Conservation (phyloP, 345 rosid genomes). For the Ceriops decandra region DNA sequence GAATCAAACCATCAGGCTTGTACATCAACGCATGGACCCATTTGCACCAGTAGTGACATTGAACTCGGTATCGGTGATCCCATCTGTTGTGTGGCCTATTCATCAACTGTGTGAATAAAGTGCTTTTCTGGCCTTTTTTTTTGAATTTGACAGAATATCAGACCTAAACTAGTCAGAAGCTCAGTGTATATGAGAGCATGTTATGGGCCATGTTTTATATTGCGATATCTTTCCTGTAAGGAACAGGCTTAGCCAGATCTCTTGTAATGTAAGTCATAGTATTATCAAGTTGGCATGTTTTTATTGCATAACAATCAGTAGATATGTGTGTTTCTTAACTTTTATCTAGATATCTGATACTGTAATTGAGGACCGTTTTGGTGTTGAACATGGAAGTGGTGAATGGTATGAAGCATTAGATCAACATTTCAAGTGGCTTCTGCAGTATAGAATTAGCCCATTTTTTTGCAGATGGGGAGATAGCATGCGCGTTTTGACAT, state of each 20-base stretch:
- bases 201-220: not conserved
- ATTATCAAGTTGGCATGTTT: not conserved
- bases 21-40: too few species aligned
- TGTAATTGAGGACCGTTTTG: conserved; percentile 92
- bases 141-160: not conserved
- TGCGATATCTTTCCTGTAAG: not conserved
- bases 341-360: conserved; percentile 75
- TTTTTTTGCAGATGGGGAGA: conserved; percentile 95
- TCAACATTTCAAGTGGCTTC: conserved; percentile 91
- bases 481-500: conserved; percentile 90
- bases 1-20: too few species aligned
- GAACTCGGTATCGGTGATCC: too few species aligned
- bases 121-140: too few species aligned
- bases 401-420: conserved; percentile 81
- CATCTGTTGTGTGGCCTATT: too few species aligned
- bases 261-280: not conserved
- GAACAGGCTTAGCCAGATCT: too few species aligned
- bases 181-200: not conserved
- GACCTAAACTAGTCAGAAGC: not conserved
- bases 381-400: conserved; percentile 75
- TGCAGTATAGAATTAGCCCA: conserved; percentile 89
- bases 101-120: too few species aligned
- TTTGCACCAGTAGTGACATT: too few species aligned
- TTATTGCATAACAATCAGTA: too few species aligned
- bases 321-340: conserved; percentile 26